Evolutionary conservation across 2,329 filamentous ascomycete genomes (phyloP).

Genomic region (Penicillium brevicompactum): DNA sequence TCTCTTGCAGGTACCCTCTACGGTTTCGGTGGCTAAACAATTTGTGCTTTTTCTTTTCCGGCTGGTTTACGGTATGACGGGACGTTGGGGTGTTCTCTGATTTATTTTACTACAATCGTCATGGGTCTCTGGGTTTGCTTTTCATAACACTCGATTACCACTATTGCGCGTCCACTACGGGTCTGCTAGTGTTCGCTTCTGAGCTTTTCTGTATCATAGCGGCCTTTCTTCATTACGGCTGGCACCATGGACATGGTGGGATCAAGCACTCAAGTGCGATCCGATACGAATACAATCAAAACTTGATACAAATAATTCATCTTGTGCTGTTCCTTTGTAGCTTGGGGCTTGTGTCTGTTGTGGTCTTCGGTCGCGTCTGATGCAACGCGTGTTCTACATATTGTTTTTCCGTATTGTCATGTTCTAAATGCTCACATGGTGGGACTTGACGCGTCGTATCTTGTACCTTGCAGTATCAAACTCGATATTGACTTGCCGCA

Average conservation of each 20-base stretch:
- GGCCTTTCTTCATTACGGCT: slow-evolving; percentile 39
- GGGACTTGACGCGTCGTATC: too few relatives aligned
- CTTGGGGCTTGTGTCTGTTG: background rate
- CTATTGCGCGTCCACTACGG: slow-evolving; percentile 42
- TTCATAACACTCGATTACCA: slow-evolving; percentile 40
- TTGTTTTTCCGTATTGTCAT: too few relatives aligned
- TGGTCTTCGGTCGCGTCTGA: too few relatives aligned
- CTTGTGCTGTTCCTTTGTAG: background rate
- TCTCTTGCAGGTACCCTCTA: slow-evolving; percentile 66
- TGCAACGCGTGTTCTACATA: background rate
- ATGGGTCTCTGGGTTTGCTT: slow-evolving; percentile 48
- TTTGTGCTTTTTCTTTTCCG: slow-evolving; percentile 40
- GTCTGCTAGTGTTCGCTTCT: slow-evolving; percentile 43
- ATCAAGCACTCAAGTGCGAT: slow-evolving; percentile 31
- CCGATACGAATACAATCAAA: slow-evolving; percentile 42
- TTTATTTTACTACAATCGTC: slow-evolving; percentile 39
- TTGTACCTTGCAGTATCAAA: too few relatives aligned
- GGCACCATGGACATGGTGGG: slow-evolving; percentile 36
- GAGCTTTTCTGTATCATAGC: slow-evolving; percentile 47
- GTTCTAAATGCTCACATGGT: too few relatives aligned
- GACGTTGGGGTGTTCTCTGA: slow-evolving; percentile 48
- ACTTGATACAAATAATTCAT: slow-evolving; percentile 6
- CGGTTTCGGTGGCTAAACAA: slow-evolving; percentile 81
- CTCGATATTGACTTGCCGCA: too few relatives aligned
- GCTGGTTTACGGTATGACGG: slow-evolving; percentile 47